Percentiles rank a stretch among this genome's conserved stretches.
phyloP scores from a whole-genome alignment of 2,329 filamentous ascomycete species.

The Colletotrichum sp. region DNA sequence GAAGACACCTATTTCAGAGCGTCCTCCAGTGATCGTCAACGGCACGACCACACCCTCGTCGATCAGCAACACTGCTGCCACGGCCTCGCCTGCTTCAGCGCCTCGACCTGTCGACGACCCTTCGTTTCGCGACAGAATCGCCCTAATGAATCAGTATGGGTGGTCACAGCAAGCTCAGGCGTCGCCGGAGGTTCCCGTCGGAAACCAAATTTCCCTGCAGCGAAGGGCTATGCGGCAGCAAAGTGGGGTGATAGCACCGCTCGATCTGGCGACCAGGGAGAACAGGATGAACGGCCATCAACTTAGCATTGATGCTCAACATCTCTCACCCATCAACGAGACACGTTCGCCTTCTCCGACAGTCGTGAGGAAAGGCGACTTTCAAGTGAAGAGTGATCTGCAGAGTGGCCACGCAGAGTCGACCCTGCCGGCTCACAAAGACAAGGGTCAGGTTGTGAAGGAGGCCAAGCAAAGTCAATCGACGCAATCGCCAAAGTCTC shows the following conservation, averaged over 20 bases:
- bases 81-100: constrained; percentile 6
- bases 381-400: constrained; percentile 4
- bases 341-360: constrained; percentile 74
- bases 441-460: constrained; percentile 25
- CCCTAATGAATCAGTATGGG: constrained; percentile 36
- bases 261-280: constrained; percentile 59
- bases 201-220: constrained; percentile 36
- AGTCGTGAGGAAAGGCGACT: constrained; percentile 50
- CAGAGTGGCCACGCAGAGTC: neutral
- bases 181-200: constrained; percentile 27
- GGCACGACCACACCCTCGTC: constrained; percentile 30
- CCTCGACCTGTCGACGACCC: constrained; percentile 34
- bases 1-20: constrained; percentile 25
- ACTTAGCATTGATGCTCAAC: constrained; percentile 45
- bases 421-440: neutral
- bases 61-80: neutral
- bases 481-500: constrained; percentile 25
- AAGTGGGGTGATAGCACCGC: constrained; percentile 56
- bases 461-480: constrained; percentile 29
- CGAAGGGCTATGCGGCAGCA: constrained; percentile 46
- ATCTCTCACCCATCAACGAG: constrained; percentile 78
- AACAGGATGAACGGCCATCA: constrained; percentile 40
- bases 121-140: constrained; percentile 47
- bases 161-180: constrained; percentile 11
- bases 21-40: constrained; percentile 39